These are phyloP conservation scores for Botrytis squamosa DNA, from an alignment of 2,329 filamentous ascomycete species.

Conservation along the genomic window DNA sequence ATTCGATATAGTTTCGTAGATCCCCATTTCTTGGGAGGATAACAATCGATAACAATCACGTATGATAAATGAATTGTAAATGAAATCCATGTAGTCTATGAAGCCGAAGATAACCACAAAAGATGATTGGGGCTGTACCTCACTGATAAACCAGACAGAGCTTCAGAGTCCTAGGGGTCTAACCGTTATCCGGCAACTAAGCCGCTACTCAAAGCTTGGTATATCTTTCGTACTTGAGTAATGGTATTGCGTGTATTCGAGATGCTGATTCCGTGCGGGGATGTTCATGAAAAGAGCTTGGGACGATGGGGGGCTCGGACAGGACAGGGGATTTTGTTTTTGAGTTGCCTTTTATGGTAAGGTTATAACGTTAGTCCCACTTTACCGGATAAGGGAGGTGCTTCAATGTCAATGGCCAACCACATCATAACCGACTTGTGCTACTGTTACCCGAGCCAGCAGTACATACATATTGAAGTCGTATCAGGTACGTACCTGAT, in stretches of 20 bases:
- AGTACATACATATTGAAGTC: background rate
- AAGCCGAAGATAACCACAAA: conserved; percentile 9
- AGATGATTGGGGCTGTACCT: conserved; percentile 17
- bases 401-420: background rate
- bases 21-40: conserved; percentile 4
- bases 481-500: background rate
- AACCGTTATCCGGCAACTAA: background rate
- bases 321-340: background rate
- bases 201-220: background rate
- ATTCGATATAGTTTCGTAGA: conserved; percentile 5
- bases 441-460: background rate
- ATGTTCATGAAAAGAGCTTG: background rate
- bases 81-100: background rate
- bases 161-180: background rate
- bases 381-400: conserved; percentile 12
- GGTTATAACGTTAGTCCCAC: background rate
- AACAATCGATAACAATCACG: conserved; percentile 4
- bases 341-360: conserved; percentile 11
- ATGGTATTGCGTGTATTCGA: background rate
- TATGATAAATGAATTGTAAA: background rate
- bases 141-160: background rate
- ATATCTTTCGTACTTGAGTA: background rate
- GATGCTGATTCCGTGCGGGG: background rate
- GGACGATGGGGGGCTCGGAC: background rate
- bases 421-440: background rate